Evolutionary conservation across 192 early-diverging fungal genomes (phyloP).

Genomic region (Piromyces finnis): DNA sequence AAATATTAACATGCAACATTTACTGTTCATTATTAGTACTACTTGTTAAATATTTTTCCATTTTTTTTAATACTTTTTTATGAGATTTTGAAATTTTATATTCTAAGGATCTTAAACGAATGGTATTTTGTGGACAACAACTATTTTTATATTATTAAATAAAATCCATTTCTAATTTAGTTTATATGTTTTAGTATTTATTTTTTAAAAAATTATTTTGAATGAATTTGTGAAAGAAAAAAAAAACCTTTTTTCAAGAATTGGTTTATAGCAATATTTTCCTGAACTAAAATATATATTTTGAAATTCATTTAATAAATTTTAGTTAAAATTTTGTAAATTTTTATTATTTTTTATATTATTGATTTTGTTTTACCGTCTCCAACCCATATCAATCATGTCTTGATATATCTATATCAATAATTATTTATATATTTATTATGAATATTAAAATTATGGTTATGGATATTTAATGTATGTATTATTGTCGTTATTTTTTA

Average conservation of each 20-base stretch:
- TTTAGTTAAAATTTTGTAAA: no score
- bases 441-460: no score
- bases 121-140: neutral
- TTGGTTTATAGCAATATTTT: neutral
- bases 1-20: no score
- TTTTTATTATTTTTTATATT: no score
- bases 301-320: no score
- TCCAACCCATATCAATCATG: neutral
- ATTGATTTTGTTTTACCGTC: neutral
- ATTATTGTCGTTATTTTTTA: conserved; percentile 58
- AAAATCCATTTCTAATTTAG: no score
- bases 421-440: conserved; percentile 50
- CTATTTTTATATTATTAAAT: no score
- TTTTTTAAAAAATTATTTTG: no score
- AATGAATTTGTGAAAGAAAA: no score
- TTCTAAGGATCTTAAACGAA: neutral
- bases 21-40: neutral
- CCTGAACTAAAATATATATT: neutral
- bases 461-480: no score
- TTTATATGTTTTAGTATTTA: no score
- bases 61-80: neutral
- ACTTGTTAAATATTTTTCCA: neutral
- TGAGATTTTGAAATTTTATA: neutral
- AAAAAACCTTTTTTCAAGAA: neutral
- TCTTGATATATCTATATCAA: neutral